Evolutionary conservation across 2,329 filamentous ascomycete species (phyloP).

Genomic region (Stachybotrys chlorohalonatus): DNA sequence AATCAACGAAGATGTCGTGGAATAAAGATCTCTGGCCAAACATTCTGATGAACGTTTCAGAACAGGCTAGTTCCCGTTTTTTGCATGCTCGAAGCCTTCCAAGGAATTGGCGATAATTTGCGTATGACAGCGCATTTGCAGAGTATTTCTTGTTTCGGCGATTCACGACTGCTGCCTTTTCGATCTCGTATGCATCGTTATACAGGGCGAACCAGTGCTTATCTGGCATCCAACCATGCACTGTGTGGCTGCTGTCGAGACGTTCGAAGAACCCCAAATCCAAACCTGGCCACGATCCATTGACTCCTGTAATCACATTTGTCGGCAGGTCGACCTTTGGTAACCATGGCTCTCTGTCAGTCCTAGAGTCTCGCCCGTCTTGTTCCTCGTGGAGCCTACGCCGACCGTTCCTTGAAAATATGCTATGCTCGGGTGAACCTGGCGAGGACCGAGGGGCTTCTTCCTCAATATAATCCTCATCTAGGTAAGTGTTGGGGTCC

Average conservation of each 20-base stretch:
- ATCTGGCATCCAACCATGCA: constrained; percentile 35
- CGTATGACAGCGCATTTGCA: constrained; percentile 1
- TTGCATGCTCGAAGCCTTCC: constrained; percentile 28
- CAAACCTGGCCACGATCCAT: constrained; percentile 22
- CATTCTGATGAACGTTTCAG: constrained; percentile 13
- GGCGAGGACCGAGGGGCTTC: not conserved
- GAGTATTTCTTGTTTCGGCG: constrained; percentile 7
- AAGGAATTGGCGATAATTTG: constrained; percentile 11
- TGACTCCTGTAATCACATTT: constrained; percentile 9
- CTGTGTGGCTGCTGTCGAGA: constrained; percentile 27
- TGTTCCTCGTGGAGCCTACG: too few species aligned
- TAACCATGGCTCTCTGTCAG: not conserved
- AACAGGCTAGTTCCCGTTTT: constrained; percentile 35
- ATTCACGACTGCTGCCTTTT: constrained; percentile 11
- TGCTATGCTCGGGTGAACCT: not conserved
- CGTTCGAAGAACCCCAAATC: constrained; percentile 24
- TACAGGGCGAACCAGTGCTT: constrained; percentile 24
- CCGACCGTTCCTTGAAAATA: not conserved
- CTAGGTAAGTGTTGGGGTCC: constrained; percentile 30
- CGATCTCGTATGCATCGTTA: constrained; percentile 16
- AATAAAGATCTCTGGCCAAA: constrained; percentile 15
- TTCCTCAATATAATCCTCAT: constrained; percentile 12
- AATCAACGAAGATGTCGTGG: constrained; percentile 21
- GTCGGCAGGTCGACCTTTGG: not conserved
- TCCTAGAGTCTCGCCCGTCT: constrained; percentile 1